Percentiles rank a stretch among this genome's conserved stretches.
Conservation (phyloP, 164 flowering plant species). For the Aristolochia californica region DNA sequence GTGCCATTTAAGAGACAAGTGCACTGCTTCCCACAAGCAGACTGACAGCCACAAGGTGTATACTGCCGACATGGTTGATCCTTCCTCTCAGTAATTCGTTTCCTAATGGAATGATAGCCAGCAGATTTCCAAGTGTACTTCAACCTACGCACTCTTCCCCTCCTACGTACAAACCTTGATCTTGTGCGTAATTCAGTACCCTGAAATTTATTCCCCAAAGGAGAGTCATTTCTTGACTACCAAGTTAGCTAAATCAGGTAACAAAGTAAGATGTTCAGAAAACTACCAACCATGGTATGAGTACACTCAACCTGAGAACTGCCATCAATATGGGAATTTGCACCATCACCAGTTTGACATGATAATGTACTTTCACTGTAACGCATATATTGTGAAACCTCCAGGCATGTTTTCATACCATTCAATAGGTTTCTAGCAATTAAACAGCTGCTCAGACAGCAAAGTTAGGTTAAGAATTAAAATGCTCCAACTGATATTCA, state of each 20-base stretch:
- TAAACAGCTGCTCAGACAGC: conserved; percentile 57
- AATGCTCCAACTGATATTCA: no score
- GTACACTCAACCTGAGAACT: conserved; percentile 42
- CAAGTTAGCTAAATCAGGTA: not conserved
- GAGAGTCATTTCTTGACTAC: not conserved
- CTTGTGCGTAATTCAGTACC: conserved; percentile 64
- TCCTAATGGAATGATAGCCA: conserved; percentile 86
- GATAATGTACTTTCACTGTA: conserved; percentile 41
- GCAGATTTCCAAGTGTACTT: conserved; percentile 96
- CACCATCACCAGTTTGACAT: conserved; percentile 42
- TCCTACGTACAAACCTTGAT: conserved; percentile 83
- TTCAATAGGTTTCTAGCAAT: conserved; percentile 82
- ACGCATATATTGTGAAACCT: conserved; percentile 70
- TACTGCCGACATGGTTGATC: conserved; percentile 94
- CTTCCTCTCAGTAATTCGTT: conserved; percentile 83
- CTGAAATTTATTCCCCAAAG: conserved; percentile 23
- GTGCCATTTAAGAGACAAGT: conserved; percentile 83
- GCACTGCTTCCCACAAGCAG: conserved; percentile 90
- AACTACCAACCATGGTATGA: conserved; percentile 39
- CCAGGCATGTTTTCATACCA: conserved; percentile 87
- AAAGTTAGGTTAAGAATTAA: no score
- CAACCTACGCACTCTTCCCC: conserved; percentile 92
- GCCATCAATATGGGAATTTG: conserved; percentile 43
- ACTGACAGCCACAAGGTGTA: conserved; percentile 85
- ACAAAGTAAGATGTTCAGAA: not conserved